Percentiles rank a stretch among this genome's conserved stretches.
Conservation (phyloP, 2,329 filamentous ascomycete genomes). For the Aspergillus niger region DNA sequence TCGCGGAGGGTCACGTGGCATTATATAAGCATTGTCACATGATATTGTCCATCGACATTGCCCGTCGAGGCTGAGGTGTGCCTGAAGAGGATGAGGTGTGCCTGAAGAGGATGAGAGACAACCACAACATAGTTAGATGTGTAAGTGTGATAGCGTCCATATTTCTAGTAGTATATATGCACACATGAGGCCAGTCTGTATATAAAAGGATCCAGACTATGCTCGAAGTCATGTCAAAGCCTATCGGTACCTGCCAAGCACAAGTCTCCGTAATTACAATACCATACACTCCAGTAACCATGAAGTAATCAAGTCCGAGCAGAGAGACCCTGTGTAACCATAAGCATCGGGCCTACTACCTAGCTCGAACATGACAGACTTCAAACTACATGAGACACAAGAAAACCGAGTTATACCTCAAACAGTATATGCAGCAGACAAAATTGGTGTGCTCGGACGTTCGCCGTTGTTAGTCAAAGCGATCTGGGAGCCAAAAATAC, state of each 20-base stretch:
- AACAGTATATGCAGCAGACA: background rate
- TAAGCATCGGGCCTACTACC: background rate
- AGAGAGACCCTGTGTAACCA: background rate
- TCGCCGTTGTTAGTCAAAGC: background rate
- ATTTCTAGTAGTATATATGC: background rate
- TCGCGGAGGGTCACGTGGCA: constrained; percentile 6
- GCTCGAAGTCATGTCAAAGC: too few relatives aligned
- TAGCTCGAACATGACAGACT: background rate
- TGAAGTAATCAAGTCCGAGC: too few relatives aligned
- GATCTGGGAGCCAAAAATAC: background rate
- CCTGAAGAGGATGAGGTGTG: background rate
- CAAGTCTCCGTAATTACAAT: too few relatives aligned
- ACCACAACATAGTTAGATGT: background rate
- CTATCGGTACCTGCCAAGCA: too few relatives aligned
- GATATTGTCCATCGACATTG: background rate
- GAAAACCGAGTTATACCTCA: background rate
- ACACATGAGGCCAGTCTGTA: too few relatives aligned
- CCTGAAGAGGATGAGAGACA: background rate
- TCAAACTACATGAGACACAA: background rate
- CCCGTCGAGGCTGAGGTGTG: background rate
- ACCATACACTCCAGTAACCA: too few relatives aligned
- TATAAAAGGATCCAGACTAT: too few relatives aligned
- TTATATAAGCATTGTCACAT: constrained; percentile 14
- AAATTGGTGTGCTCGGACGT: background rate
- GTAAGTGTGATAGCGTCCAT: background rate